phyloP scores from a whole-genome alignment of 768 basidiomycete species.

The Mycena vulgaris region DNA sequence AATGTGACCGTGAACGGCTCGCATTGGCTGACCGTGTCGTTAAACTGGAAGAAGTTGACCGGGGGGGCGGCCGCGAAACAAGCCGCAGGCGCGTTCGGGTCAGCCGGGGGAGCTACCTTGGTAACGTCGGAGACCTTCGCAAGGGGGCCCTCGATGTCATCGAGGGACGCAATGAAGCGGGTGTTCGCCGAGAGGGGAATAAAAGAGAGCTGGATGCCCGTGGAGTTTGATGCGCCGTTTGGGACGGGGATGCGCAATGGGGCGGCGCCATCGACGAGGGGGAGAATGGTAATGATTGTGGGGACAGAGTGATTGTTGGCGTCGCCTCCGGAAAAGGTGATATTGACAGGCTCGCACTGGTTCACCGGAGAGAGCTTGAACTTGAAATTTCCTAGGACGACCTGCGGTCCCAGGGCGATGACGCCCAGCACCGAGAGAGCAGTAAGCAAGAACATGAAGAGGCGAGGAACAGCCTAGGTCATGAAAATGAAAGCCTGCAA shows the following conservation, averaged over 20 bases:
- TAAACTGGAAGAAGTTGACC: constrained; percentile 51
- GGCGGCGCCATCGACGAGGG: constrained; percentile 59
- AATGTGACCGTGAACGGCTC: constrained; percentile 62
- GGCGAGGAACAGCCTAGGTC: constrained; percentile 41
- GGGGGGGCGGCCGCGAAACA: constrained; percentile 21
- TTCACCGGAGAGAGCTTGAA: constrained; percentile 60
- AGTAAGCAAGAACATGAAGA: constrained; percentile 46
- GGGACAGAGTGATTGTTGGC: constrained; percentile 53
- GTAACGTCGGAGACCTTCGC: constrained; percentile 66
- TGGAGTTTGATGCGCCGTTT: constrained; percentile 50
- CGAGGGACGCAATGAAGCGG: constrained; percentile 69
- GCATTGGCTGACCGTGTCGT: constrained; percentile 61
- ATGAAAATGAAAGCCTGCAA: constrained; percentile 44
- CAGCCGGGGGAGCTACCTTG: constrained; percentile 48
- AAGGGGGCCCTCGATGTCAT: constrained; percentile 59
- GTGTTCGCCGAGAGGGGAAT: constrained; percentile 67
- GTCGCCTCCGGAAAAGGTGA: constrained; percentile 61
- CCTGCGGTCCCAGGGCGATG: constrained; percentile 57
- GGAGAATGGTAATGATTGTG: constrained; percentile 65
- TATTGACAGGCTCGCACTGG: constrained; percentile 68
- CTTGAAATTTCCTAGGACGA: constrained; percentile 53
- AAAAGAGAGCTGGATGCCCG: constrained; percentile 63
- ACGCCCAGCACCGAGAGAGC: constrained; percentile 49
- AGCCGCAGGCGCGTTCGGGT: constrained; percentile 54
- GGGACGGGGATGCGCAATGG: constrained; percentile 65